Conservation (phyloP, 306 rosid species). For the Citrullus amarus region DNA sequence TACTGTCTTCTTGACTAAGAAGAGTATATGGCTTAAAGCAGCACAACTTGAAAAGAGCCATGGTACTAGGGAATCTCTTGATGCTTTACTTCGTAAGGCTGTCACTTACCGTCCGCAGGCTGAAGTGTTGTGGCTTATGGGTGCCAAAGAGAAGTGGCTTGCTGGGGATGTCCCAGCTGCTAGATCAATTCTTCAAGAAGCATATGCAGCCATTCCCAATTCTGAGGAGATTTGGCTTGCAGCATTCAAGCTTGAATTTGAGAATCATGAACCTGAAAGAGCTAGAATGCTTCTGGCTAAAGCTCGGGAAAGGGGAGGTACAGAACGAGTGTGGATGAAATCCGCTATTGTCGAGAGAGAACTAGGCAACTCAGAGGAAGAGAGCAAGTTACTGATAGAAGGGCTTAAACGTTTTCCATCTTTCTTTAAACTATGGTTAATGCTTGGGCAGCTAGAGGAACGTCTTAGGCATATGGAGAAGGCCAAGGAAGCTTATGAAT, state of each 20-base stretch:
- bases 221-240: slow-evolving; percentile 97
- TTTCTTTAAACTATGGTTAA: slow-evolving; percentile 78
- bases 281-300: slow-evolving; percentile 87
- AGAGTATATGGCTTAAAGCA: slow-evolving; percentile 95
- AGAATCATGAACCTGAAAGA: slow-evolving; percentile 88
- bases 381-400: slow-evolving; percentile 61
- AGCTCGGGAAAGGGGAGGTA: slow-evolving; percentile 89
- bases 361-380: slow-evolving; percentile 62
- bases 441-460: slow-evolving; percentile 93
- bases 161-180: slow-evolving; percentile 91
- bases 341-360: slow-evolving; percentile 92
- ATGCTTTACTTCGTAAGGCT: slow-evolving; percentile 73
- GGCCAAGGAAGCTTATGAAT: slow-evolving; percentile 70
- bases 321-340: slow-evolving; percentile 91
- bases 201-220: slow-evolving; percentile 84
- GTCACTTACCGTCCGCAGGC: slow-evolving; percentile 89
- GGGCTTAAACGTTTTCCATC: slow-evolving; percentile 70
- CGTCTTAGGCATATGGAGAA: slow-evolving; percentile 47
- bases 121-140: slow-evolving; percentile 97
- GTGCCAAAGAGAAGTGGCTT: slow-evolving; percentile 96
- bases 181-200: slow-evolving; percentile 83
- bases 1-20: slow-evolving; percentile 73
- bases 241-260: slow-evolving; percentile 85
- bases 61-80: slow-evolving; percentile 83
- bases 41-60: slow-evolving; percentile 93